Base-by-base conservation (phyloP, 192 early-diverging fungal genomes). In the Anaeromyces robustus region DNA sequence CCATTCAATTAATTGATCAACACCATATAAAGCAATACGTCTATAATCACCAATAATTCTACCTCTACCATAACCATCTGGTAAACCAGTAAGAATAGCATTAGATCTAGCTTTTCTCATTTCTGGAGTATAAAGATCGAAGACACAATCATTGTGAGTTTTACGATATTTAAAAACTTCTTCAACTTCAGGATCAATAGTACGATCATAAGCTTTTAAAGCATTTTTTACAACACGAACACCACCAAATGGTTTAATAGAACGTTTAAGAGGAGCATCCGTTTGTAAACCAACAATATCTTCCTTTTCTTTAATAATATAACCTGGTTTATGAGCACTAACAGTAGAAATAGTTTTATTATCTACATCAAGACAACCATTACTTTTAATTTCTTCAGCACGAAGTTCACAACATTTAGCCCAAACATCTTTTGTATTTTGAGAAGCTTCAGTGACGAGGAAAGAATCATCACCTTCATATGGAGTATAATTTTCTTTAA, bases 81-180 rank as follows among this genome's bases (percentile, higher is more conserved):
- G 81, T 41, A 82, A 83, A 29, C 81, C 81, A 29, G 81, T 82
- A 30, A 82, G 32, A 78, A 82, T 82, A 18, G 81, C 81, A 82
- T 82, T 82, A 29, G 78, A 80, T 78, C 81, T 82, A 29, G 81
- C 81, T 19, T 31, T 43, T 31, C 81, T 32, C 81, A 82, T 82
- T 34, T 82, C 81, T 34, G 80, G 29, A 28, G 81, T 82, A 29
- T 82, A 82, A 12, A 82, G 5, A 77, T 82, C 81, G 31, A 82
- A 82, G 29, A 82, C 81, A 30, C 37, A 80, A 19, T 82, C 81
- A 59, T 82, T 82, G 82, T 82, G 81, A 29, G 81, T 82, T 28
- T 82, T 82, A 28, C 81, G 81, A 82, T 82, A 37, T 19, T 82
- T 83, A 14, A 39, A 82, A n/a, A 82, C 79, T 81, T 81, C 80